A percentile compares a stretch with the other conserved stretches of the same genome.
Evolutionary conservation across 495 filamentous ascomycete genomes (phyloP).

Genomic region (Cercophora samala): DNA sequence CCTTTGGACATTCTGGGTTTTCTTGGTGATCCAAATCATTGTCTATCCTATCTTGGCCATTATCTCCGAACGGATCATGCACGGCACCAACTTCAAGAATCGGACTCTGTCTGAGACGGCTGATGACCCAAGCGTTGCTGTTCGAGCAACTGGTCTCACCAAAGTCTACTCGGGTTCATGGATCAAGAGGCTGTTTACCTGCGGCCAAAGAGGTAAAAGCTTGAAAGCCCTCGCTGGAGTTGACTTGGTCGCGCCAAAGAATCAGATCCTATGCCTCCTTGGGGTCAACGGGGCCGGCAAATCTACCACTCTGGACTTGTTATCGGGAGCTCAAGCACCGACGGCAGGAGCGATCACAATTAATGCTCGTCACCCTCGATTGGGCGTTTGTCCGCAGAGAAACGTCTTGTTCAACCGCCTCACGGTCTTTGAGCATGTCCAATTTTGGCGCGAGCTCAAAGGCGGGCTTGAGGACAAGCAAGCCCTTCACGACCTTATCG

Average conservation of each 20-base stretch:
- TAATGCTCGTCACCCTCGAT: slow-evolving; percentile 39
- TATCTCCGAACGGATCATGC: slow-evolving; percentile 61
- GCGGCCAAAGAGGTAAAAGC: slow-evolving; percentile 49
- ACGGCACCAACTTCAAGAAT: slow-evolving; percentile 62
- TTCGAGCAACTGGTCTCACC: slow-evolving; percentile 59
- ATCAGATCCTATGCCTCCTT: slow-evolving; percentile 72
- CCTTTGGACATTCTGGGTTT: slow-evolving; percentile 49
- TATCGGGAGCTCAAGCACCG: slow-evolving; percentile 67
- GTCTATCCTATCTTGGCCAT: slow-evolving; percentile 65
- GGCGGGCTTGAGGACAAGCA: slow-evolving; percentile 46
- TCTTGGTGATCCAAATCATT: slow-evolving; percentile 66
- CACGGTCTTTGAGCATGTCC: slow-evolving; percentile 73
- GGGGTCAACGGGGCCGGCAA: slow-evolving; percentile 84
- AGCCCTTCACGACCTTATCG: slow-evolving; percentile 55
- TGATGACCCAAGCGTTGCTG: slow-evolving; percentile 29
- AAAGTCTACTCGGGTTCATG: slow-evolving; percentile 71
- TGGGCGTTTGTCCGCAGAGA: slow-evolving; percentile 68
- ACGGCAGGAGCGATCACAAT: slow-evolving; percentile 65
- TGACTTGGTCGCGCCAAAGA: slow-evolving; percentile 58
- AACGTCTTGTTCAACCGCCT: slow-evolving; percentile 80
- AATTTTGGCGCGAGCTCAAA: slow-evolving; percentile 72
- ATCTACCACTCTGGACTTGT: slow-evolving; percentile 75
- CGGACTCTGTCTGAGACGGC: slow-evolving; percentile 43
- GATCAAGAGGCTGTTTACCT: slow-evolving; percentile 46
- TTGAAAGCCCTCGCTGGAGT: slow-evolving; percentile 68